Evolutionary conservation across 768 basidiomycete genomes (phyloP).

Genomic region (Phylloporus sp.): DNA sequence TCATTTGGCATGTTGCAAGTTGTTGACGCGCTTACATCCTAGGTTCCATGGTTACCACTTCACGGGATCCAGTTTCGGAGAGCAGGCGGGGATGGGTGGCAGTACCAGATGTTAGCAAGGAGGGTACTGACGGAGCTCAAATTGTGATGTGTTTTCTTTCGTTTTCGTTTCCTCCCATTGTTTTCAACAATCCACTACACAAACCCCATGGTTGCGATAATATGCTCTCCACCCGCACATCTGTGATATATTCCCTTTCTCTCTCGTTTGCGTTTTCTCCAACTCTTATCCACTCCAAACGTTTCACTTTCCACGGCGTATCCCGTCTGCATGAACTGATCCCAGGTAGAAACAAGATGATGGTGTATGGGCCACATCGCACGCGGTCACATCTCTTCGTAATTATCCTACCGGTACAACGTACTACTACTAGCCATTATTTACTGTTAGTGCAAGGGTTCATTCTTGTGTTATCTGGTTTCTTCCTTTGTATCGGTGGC

Average conservation of each 20-base stretch:
- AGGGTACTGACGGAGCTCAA: slow-evolving; percentile 86
- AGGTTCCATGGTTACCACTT: slow-evolving; percentile 91
- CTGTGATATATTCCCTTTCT: slow-evolving; percentile 19
- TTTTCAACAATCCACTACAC: slow-evolving; percentile 4
- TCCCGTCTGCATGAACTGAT: neutral
- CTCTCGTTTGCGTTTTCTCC: neutral
- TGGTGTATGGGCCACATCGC: neutral
- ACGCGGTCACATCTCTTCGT: neutral
- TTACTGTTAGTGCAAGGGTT: neutral
- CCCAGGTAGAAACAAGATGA: slow-evolving; percentile 1
- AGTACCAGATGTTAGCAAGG: slow-evolving; percentile 93
- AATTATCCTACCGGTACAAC: slow-evolving; percentile 1
- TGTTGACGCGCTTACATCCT: neutral
- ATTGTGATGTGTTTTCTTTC: slow-evolving; percentile 43
- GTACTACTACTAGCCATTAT: neutral
- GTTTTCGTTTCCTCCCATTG: neutral
- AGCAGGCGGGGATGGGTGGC: slow-evolving; percentile 89
- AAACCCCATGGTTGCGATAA: slow-evolving; percentile 16
- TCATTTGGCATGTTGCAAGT: neutral
- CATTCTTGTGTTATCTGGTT: neutral
- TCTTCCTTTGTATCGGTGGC: neutral
- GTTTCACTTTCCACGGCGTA: neutral
- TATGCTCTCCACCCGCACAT: slow-evolving; percentile 18
- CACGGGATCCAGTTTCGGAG: slow-evolving; percentile 96
- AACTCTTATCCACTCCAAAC: neutral